phyloP scores from a whole-genome alignment of 352 stramenopile species.

The Phytopythium boreale region DNA sequence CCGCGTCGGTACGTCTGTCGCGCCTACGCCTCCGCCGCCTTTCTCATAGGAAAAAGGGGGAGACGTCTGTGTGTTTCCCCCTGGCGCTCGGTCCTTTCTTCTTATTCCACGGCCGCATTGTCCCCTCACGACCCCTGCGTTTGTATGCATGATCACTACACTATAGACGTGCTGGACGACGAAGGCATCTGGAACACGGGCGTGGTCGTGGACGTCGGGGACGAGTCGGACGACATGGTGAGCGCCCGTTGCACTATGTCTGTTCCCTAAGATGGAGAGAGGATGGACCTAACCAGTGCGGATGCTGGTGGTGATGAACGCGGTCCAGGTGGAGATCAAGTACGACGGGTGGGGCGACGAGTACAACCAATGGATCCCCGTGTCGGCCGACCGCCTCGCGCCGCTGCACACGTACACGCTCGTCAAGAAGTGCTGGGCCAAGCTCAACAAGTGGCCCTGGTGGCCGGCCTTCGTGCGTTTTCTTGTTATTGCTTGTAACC shows the following conservation, averaged over 20 bases:
- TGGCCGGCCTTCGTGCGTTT: slow-evolving; percentile 71
- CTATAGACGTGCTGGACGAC: slow-evolving; percentile 70
- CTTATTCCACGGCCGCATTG: too few relatives aligned
- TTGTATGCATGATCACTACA: neutral
- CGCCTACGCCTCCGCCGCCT: neutral
- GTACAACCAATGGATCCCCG: slow-evolving; percentile 74
- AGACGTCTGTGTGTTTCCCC: slow-evolving; percentile 2
- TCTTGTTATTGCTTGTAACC: neutral
- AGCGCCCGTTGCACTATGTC: neutral
- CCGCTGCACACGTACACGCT: slow-evolving; percentile 81
- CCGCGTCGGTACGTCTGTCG: slow-evolving; percentile 49
- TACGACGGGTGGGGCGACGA: slow-evolving; percentile 83
- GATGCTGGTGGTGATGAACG: neutral
- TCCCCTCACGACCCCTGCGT: neutral
- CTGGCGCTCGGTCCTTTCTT: neutral
- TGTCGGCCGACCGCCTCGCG: slow-evolving; percentile 55
- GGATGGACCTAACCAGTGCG: neutral
- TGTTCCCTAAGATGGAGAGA: neutral
- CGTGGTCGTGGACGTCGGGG: slow-evolving; percentile 59
- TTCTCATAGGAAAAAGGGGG: neutral
- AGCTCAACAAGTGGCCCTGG: slow-evolving; percentile 82
- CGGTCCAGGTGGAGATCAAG: slow-evolving; percentile 64
- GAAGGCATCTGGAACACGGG: slow-evolving; percentile 86
- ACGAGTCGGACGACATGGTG: slow-evolving; percentile 55
- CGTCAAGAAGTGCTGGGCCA: slow-evolving; percentile 85